phyloP scores from a whole-genome alignment of 2,329 filamentous ascomycete genomes.

The Achaetomium macrosporum region DNA sequence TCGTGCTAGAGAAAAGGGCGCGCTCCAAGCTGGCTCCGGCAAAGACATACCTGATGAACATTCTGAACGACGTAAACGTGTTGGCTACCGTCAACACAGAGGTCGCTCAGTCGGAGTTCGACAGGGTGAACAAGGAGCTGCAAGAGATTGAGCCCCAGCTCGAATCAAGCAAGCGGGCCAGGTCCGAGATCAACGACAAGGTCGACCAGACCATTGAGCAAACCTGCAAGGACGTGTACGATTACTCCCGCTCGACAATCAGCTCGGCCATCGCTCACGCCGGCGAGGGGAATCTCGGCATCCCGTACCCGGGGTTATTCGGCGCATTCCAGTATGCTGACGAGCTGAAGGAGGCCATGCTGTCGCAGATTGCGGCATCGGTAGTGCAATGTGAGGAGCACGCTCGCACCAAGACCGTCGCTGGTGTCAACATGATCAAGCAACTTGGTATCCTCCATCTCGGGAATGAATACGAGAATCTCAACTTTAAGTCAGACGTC shows the following conservation, averaged over 20 bases:
- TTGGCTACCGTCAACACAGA: conserved; percentile 83
- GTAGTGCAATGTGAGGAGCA: conserved; percentile 78
- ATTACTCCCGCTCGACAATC: conserved; percentile 70
- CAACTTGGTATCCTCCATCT: conserved; percentile 83
- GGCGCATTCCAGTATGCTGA: conserved; percentile 88
- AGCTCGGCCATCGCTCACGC: conserved; percentile 69
- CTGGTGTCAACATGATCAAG: conserved; percentile 81
- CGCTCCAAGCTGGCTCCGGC: conserved; percentile 93
- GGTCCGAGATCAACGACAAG: conserved; percentile 70
- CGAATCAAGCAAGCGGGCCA: conserved; percentile 76
- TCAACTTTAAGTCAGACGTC: conserved; percentile 82
- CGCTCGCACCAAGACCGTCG: conserved; percentile 69
- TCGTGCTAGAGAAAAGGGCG: conserved; percentile 92
- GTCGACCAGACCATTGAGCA: conserved; percentile 78
- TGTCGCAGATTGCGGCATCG: conserved; percentile 75
- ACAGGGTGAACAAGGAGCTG: conserved; percentile 75
- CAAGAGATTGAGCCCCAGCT: conserved; percentile 77
- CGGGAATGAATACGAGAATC: conserved; percentile 76
- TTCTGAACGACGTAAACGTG: conserved; percentile 78
- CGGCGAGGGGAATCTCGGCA: conserved; percentile 70
- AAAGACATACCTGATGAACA: conserved; percentile 90
- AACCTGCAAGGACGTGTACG: conserved; percentile 79
- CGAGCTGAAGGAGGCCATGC: conserved; percentile 84
- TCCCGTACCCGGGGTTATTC: conserved; percentile 81
- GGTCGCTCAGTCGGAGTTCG: conserved; percentile 76